Evolutionary conservation across 2,329 filamentous ascomycete species (phyloP), one percentile per base, ranked within the genome.

Genomic region (Diaporthe sp.): DNA sequence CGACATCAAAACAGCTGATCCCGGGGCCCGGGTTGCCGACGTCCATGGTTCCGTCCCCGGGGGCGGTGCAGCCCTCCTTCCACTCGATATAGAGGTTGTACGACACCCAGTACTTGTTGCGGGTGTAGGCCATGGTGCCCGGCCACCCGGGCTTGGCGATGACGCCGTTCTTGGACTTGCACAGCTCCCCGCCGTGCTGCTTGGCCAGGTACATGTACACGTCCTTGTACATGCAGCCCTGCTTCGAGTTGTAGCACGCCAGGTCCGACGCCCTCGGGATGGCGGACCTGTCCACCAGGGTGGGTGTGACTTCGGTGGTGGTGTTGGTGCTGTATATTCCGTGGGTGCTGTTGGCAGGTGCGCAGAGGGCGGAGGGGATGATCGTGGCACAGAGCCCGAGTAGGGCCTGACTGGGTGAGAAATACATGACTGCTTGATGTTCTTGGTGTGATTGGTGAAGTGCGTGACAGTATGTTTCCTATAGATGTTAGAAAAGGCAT

Each of bases 101-200:
- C 10, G 28, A 13, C 12, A 35, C 7, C 42, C 42, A 50, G 42
- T n/a, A 50, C 0, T 9, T 3, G 61, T 35, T 66, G 5, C 10
- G 4, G 1, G 1, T 1, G 0, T 1, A 10, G 19, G 7, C 19
- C 3, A 6, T 5, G 1, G 1, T 8, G 2, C 28, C 42, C 19
- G 12, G 19, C 42, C 42, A 66, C 5, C 40, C 61, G 42, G 42
- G 61, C 42, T 33, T 22, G 25, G 4, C 61, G 5, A 4, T 5
- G 6, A 33, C 9, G 0, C 9, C 17, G 12, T 30, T 3, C 17
- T n/a, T 4, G 2, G 1, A 4, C 8, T 45, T 15, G 60, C 60
- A 64, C 3, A 64, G 30, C 1, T 13, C 17, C 3, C 1, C 4
- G 17, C 7, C 60, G 4, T 30, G 33, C 8, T 1, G 1, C 40